These are phyloP conservation scores for Cladophialophora carrionii DNA, from an alignment of 2,329 filamentous ascomycete genomes.

Conservation along the genomic window DNA sequence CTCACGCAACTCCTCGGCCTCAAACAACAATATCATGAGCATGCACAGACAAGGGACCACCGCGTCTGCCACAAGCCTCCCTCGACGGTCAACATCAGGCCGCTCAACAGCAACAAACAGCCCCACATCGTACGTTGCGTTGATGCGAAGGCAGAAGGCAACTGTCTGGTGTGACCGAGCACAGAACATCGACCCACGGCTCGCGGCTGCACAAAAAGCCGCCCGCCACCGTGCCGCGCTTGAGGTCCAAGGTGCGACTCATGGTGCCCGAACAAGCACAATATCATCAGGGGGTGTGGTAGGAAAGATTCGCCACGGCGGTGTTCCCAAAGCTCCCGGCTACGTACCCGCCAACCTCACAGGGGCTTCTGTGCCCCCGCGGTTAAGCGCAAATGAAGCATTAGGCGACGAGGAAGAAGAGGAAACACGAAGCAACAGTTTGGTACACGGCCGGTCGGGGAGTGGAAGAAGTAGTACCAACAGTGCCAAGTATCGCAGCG, in stretches of 20 bases:
- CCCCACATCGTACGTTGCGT: conserved; percentile 71
- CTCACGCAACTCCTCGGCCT: conserved; percentile 33
- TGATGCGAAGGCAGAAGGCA: conserved; percentile 95
- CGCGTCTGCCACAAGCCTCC: conserved; percentile 33
- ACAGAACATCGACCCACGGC: conserved; percentile 85
- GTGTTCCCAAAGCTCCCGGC: conserved; percentile 75
- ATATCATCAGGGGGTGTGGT: conserved; percentile 58
- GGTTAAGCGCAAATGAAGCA: conserved; percentile 92
- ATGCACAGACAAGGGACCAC: conserved; percentile 38
- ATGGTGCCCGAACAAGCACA: conserved; percentile 62
- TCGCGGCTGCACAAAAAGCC: conserved; percentile 79
- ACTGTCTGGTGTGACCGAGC: conserved; percentile 98
- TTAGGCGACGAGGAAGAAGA: conserved; percentile 75
- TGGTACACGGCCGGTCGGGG: conserved; percentile 58
- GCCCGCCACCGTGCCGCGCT: conserved; percentile 84
- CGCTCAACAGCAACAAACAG: conserved; percentile 37
- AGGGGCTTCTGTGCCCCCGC: conserved; percentile 83
- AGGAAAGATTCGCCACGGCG: conserved; percentile 87
- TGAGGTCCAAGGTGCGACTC: conserved; percentile 71
- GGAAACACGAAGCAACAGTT: conserved; percentile 37
- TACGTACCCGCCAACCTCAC: conserved; percentile 76
- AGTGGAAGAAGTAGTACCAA: conserved; percentile 63
- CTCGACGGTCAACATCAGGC: conserved; percentile 39
- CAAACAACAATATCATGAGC: conserved; percentile 33
- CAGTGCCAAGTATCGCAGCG: conserved; percentile 52